These are phyloP conservation scores for Vitis cinerea DNA, from an alignment of 164 flowering plant genomes.

Conservation along the genomic window DNA sequence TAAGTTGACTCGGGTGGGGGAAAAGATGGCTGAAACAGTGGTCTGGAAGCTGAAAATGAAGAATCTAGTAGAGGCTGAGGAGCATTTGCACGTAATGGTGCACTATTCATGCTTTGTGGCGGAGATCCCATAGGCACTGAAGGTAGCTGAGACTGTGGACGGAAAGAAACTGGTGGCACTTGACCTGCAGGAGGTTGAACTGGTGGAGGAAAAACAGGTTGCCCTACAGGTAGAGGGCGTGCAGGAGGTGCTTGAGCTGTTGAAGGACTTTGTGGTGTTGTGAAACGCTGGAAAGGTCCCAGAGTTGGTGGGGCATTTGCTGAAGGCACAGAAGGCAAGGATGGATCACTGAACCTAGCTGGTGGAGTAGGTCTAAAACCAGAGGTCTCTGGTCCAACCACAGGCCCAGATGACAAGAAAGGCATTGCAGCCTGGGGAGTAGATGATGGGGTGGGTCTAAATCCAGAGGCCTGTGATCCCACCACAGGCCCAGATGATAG, in stretches of 20 bases:
- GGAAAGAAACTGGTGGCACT: conserved; percentile 34
- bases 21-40: conserved; percentile 30
- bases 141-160: conserved; percentile 41
- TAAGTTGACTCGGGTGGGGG: conserved; percentile 18
- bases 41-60: conserved; percentile 32
- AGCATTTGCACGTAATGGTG: conserved; percentile 27
- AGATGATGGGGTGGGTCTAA: conserved; percentile 31
- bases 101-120: conserved; percentile 29
- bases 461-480: conserved; percentile 30
- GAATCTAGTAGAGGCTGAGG: conserved; percentile 40
- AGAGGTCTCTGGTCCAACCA: conserved; percentile 32
- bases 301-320: conserved; percentile 37
- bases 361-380: conserved; percentile 41
- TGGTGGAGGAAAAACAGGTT: conserved; percentile 31
- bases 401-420: conserved; percentile 30
- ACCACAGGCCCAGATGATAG: conserved; percentile 41
- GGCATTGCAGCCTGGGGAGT: conserved; percentile 29
- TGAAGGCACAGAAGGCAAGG: conserved; percentile 39
- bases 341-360: conserved; percentile 45
- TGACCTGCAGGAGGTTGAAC: conserved; percentile 39
- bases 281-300: conserved; percentile 47
- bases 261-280: conserved; percentile 44
- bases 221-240: conserved; percentile 36
- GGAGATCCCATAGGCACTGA: conserved; percentile 63
- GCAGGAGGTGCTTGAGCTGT: conserved; percentile 36